Percentiles rank a stretch among this genome's conserved stretches.
Evolutionary conservation across 176 grass and related monocot genomes (phyloP).

Genomic region (Lolium rigidum): DNA sequence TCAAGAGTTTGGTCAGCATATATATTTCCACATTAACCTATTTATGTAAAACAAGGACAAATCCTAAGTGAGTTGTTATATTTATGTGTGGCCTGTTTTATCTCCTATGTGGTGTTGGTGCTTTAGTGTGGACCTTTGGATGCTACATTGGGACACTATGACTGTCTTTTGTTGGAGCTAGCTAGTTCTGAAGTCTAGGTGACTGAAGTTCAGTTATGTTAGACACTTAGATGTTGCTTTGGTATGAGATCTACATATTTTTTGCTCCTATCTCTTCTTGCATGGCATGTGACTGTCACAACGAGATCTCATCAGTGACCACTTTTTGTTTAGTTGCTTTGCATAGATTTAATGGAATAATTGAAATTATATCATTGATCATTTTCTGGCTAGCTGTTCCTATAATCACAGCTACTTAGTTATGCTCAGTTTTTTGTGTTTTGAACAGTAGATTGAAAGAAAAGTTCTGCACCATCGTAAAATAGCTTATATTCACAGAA

Average conservation of each 20-base stretch:
- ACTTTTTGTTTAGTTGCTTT: not conserved
- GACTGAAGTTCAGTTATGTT: not conserved
- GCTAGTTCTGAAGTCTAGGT: not conserved
- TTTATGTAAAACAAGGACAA: not conserved
- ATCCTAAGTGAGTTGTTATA: not conserved
- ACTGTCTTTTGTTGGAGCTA: not conserved
- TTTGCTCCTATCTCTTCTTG: not conserved
- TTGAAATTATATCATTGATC: not conserved
- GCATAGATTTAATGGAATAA: not conserved
- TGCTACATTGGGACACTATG: not conserved
- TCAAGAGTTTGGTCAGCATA: not conserved
- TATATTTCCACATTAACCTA: not conserved
- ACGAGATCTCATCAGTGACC: not conserved
- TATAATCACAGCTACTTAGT: constrained; percentile 14
- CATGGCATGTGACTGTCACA: not conserved
- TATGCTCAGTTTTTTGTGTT: constrained; percentile 1
- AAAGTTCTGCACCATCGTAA: not conserved
- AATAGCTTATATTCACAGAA: not conserved
- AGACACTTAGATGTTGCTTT: not conserved
- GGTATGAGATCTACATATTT: not conserved
- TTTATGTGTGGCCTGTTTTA: not conserved
- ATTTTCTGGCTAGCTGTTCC: not conserved
- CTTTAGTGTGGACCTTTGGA: not conserved
- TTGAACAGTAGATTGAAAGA: not conserved
- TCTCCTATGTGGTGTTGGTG: not conserved